Percentiles rank a stretch among this genome's conserved stretches.
Evolutionary conservation across 768 basidiomycete genomes (phyloP).

Genomic region (Termitomyces sp.): DNA sequence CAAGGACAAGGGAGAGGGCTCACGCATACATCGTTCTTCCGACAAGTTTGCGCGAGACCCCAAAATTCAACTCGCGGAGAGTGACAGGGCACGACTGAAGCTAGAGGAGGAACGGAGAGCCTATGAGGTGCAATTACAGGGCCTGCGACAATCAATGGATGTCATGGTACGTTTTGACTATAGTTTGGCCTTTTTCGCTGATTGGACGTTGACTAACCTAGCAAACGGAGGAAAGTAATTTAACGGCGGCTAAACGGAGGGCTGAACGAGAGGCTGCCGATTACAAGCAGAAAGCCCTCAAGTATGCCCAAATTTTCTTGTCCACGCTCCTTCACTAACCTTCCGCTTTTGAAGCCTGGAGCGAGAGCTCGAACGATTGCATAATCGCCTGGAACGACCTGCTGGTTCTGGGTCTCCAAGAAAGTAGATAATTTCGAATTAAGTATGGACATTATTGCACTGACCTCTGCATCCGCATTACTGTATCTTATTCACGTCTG

Average conservation of each 20-base stretch:
- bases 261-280: constrained; percentile 77
- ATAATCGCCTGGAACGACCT: constrained; percentile 61
- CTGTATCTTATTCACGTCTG: constrained; percentile 18
- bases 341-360: constrained; percentile 41
- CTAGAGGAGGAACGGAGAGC: constrained; percentile 63
- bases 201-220: constrained; percentile 19
- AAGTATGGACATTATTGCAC: constrained; percentile 9
- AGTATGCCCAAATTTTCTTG: constrained; percentile 35
- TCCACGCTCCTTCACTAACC: constrained; percentile 1
- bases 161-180: constrained; percentile 44
- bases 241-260: constrained; percentile 69
- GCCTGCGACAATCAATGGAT: constrained; percentile 59
- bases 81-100: constrained; percentile 55
- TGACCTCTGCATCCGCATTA: constrained; percentile 4
- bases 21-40: constrained; percentile 36
- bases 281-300: constrained; percentile 65
- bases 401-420: constrained; percentile 35
- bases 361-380: constrained; percentile 65
- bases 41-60: constrained; percentile 43
- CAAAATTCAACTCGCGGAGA: constrained; percentile 53
- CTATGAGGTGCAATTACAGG: constrained; percentile 55
- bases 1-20: constrained; percentile 43
- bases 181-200: neutral
- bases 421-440: constrained; percentile 19
- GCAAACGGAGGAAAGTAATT: constrained; percentile 69